Evolutionary conservation across 176 grass and related monocot species (phyloP), one percentile per base, ranked within the genome.

Genomic region (Zoysia pacifica): DNA sequence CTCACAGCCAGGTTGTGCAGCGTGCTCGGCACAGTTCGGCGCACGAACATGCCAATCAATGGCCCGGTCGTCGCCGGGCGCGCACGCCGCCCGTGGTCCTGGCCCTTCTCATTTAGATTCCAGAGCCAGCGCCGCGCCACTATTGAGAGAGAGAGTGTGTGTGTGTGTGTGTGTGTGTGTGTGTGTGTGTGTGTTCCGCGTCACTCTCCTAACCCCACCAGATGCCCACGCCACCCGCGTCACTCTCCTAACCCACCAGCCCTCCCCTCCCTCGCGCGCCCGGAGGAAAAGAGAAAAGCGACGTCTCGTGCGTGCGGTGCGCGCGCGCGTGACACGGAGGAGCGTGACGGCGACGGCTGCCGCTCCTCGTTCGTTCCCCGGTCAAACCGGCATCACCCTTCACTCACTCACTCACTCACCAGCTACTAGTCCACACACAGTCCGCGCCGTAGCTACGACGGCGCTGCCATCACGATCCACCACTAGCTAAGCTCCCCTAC

Each of bases 41-140:
- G 62, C 81, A 84, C 81, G 55, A 70, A 69, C 81, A 68, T 45
- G 65, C 28, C 81, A 43, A 88, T 84, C 77, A 81, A 81, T 85
- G 50, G 60, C 19, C 19, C 36, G 55, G 14, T 20, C 56, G 46
- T 28, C 28, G 28, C 28, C 28, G 28, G 28, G 28, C 28, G n/a
- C 42, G 10, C 79, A 65, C 62, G 80, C 80, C 0, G 14, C 41
- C 13, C 56, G 87, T 76, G 82, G 87, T 81, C 84, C 84, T 75
- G 51, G 61, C 2, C 9, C 53, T 50, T 60, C 80, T 56, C 4
- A 45, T 45, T 3, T 1, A 4, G 43, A 3, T 45, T 3, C 66
- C 5, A 7, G 28, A 48, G 47, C 68, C 80, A 81, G 75, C 60
- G 63, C 35, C 5, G 74, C 62, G 62, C 40, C 76, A 42, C 76